Conservation (phyloP, 1,139 yeast genomes). For the Meyerozyma carpophila region DNA sequence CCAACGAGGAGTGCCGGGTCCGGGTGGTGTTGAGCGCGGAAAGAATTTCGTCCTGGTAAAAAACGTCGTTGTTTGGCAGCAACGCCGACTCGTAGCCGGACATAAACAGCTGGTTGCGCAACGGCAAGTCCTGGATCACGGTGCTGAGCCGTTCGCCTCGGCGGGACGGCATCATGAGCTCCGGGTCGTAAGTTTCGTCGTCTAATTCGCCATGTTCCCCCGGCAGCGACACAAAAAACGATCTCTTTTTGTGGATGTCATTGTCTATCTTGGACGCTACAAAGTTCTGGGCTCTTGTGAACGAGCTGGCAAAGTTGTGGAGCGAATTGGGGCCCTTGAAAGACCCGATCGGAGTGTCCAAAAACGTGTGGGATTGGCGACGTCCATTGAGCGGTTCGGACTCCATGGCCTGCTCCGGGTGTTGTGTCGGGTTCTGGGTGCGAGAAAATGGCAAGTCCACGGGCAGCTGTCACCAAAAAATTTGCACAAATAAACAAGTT, state of each 20-base stretch:
- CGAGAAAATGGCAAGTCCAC: neutral
- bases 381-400: neutral
- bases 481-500: neutral
- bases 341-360: slow-evolving; percentile 41
- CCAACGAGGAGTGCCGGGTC: slow-evolving; percentile 27
- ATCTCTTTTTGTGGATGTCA: slow-evolving; percentile 38
- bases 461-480: neutral
- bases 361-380: slow-evolving; percentile 23
- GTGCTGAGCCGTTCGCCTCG: slow-evolving; percentile 62
- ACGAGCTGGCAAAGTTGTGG: slow-evolving; percentile 44
- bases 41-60: slow-evolving; percentile 36
- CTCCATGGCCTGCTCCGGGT: neutral
- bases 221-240: slow-evolving; percentile 25
- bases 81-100: slow-evolving; percentile 9
- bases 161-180: slow-evolving; percentile 60
- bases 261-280: slow-evolving; percentile 41
- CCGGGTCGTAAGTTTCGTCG: slow-evolving; percentile 68
- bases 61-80: slow-evolving; percentile 28
- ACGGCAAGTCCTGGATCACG: slow-evolving; percentile 34
- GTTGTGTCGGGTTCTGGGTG: neutral
- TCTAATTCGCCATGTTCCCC: slow-evolving; percentile 11
- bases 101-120: slow-evolving; percentile 24
- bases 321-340: slow-evolving; percentile 44
- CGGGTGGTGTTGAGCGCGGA: slow-evolving; percentile 23
- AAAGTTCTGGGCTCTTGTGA: slow-evolving; percentile 43